Conservation (phyloP, 2,329 filamentous ascomycete genomes). For the Ophiosphaerella herpotricha region DNA sequence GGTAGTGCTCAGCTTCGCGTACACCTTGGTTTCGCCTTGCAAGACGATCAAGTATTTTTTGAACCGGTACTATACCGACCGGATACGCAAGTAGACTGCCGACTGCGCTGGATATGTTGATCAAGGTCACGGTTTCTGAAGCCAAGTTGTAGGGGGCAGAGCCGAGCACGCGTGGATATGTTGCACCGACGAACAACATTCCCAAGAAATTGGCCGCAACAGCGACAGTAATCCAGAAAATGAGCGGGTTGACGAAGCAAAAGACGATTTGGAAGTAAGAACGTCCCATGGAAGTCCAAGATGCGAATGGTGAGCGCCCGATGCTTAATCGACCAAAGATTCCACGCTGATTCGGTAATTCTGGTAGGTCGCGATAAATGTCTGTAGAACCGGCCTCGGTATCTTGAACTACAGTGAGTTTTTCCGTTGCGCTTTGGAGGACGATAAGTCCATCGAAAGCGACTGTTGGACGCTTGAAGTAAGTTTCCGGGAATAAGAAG, state of each 20-base stretch:
- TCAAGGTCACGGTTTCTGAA: constrained; percentile 12
- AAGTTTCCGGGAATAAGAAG: constrained; percentile 46
- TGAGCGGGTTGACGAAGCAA: constrained; percentile 33
- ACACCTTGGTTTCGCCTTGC: constrained; percentile 34
- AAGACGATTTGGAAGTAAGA: constrained; percentile 36
- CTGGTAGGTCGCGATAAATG: constrained; percentile 31
- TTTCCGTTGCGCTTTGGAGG: constrained; percentile 46
- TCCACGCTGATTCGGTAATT: constrained; percentile 13
- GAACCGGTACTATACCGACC: constrained; percentile 10
- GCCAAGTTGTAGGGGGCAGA: constrained; percentile 29
- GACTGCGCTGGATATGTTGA: constrained; percentile 25
- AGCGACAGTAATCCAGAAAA: constrained; percentile 38
- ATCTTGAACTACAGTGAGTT: constrained; percentile 45
- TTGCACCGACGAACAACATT: constrained; percentile 38
- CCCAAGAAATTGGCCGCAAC: constrained; percentile 31
- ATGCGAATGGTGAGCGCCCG: constrained; percentile 26
- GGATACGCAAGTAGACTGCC: constrained; percentile 27
- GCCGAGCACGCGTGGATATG: constrained; percentile 23
- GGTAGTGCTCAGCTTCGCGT: constrained; percentile 39
- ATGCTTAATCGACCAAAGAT: constrained; percentile 16
- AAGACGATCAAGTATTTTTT: constrained; percentile 21
- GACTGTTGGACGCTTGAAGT: constrained; percentile 48
- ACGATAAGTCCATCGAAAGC: constrained; percentile 50
- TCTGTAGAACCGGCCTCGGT: constrained; percentile 28
- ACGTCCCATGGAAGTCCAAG: constrained; percentile 28